Base-by-base conservation (phyloP, 2,329 filamentous ascomycete species). In the Blastomyces emzantsi region DNA sequence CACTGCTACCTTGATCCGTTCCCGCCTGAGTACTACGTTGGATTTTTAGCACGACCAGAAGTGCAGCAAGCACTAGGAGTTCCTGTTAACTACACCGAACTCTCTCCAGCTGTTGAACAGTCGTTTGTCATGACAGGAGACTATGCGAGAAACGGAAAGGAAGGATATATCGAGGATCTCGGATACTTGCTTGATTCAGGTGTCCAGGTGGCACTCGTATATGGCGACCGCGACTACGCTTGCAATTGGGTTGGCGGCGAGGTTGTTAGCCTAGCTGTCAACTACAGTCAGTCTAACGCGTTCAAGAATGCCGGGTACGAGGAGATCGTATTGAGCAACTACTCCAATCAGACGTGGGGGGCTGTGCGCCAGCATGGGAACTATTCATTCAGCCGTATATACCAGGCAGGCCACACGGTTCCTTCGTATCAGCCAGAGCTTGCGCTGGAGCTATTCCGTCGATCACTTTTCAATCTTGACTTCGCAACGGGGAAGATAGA, bases 11-110 rank as follows among this genome's bases (percentile, higher is more conserved):
- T 77, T 0, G 82, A 84, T 63, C 79, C 82, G 0, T 84, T 83
- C 25, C 58, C 83, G 0, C 73, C 77, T 0, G 74, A 77, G 9
- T 84, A 82, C 71, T 81, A 80, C 69, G 70, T 78, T 11, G 82
- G 81, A 47, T 90, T 88, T 72, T 79, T 92, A 61, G 88, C 89
- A 70, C 80, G 82, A 52, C 79, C 80, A 9, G 67, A 72, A 4
- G 79, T 89, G 1, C 82, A 85, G 66, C 71, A 82, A 22, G 83
- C 84, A 1, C 80, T 90, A 28, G 87, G 87, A 15, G 81, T 86
- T 0, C 82, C 83, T 8, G 72, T 87, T 59, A 87, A 87, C 72
- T 87, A 39, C 9, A 39, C 36, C 2, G 36, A 65, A 11, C 75
- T 74, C 22, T 85, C 80, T 70, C 68, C 69, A 25, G 74, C 77